Conservation (phyloP, 345 rosid genomes). For the Salix koriyanagi region DNA sequence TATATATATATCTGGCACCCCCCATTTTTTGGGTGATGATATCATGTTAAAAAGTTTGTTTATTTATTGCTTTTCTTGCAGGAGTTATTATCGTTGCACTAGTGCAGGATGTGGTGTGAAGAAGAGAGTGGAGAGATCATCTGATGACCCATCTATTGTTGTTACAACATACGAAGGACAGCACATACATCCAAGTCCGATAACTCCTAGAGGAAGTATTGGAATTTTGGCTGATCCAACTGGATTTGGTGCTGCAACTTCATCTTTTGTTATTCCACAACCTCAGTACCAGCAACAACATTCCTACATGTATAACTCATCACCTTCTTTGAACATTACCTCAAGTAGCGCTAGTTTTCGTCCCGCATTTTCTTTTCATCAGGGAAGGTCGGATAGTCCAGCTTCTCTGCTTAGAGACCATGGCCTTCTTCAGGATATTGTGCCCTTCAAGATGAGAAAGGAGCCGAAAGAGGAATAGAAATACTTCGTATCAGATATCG, state of each 20-base stretch:
- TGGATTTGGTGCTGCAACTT: constrained; percentile 21
- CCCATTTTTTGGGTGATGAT: neutral
- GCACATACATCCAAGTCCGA: constrained; percentile 70
- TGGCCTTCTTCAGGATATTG: constrained; percentile 92
- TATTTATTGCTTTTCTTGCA: constrained; percentile 20
- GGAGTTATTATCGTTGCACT: constrained; percentile 99
- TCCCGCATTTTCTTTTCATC: constrained; percentile 31
- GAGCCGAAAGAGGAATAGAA: constrained; percentile 34
- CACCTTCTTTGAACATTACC: constrained; percentile 32
- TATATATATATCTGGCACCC: neutral
- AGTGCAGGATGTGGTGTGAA: constrained; percentile 87
- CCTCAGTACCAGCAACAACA: constrained; percentile 41
- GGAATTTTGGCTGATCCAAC: constrained; percentile 35
- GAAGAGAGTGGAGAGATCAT: constrained; percentile 97
- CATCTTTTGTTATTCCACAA: constrained; percentile 45
- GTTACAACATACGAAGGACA: constrained; percentile 98
- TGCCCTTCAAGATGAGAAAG: constrained; percentile 64
- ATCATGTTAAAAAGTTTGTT: neutral
- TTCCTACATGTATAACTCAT: constrained; percentile 27
- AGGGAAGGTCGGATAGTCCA: constrained; percentile 23
- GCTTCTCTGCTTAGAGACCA: constrained; percentile 48
- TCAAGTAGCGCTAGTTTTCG: constrained; percentile 17
- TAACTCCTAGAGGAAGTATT: constrained; percentile 62
- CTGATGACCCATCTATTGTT: constrained; percentile 67
- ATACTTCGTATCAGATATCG: neutral